Conservation (phyloP, 805 yeast species). For the Yamadazyma tumulicola region DNA sequence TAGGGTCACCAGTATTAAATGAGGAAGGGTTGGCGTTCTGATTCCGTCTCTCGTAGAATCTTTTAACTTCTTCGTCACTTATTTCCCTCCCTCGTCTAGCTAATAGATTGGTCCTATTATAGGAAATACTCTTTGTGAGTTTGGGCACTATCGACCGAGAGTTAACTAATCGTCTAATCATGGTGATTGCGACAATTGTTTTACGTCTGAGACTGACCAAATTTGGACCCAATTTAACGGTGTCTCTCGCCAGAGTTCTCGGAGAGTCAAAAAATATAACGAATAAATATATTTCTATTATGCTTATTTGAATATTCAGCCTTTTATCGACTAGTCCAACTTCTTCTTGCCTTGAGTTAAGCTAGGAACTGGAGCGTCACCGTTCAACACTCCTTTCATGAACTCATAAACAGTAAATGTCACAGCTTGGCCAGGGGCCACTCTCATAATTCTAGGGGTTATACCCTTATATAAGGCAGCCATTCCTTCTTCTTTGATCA, state of each 20-base stretch:
- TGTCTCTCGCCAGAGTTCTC: no score
- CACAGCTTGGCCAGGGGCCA: conserved; percentile 99
- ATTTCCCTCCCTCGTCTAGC: conserved; percentile 28
- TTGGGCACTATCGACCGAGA: no score
- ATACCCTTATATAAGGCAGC: conserved; percentile 61
- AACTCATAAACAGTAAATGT: conserved; percentile 95
- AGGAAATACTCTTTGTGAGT: not conserved
- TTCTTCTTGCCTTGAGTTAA: conserved; percentile 13
- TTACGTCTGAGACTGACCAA: no score
- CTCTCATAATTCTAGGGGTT: conserved; percentile 98
- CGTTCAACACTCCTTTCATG: conserved; percentile 61
- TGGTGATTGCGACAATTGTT: no score
- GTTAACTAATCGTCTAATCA: no score
- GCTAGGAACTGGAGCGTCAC: conserved; percentile 21
- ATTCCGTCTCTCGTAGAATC: conserved; percentile 15
- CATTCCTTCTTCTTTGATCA: conserved; percentile 82
- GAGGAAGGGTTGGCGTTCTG: conserved; percentile 10
- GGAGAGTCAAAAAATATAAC: no score
- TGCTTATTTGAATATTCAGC: not conserved
- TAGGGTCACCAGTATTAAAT: conserved; percentile 7
- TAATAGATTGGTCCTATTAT: not conserved
- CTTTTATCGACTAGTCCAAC: conserved; percentile 9
- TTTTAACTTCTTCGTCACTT: conserved; percentile 31
- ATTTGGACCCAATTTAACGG: no score
- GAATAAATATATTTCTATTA: conserved; percentile 3